These are phyloP conservation scores for Saccharomycopsis fodiens DNA, from an alignment of 805 yeast genomes.

Conservation along the genomic window DNA sequence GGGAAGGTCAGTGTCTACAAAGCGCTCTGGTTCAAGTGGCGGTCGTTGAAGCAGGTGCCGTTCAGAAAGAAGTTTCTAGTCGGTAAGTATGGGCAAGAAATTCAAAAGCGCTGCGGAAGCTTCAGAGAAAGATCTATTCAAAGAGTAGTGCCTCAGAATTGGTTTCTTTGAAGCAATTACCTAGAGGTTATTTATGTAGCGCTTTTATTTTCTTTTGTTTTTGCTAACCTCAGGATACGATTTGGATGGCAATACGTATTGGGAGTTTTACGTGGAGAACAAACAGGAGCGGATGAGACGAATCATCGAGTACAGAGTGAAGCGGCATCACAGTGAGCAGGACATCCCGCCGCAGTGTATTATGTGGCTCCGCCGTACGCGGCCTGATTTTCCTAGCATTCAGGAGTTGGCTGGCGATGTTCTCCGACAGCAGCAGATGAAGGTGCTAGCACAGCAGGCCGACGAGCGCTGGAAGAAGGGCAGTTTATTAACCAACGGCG, in stretches of 20 bases:
- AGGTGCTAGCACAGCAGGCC: conserved; percentile 26
- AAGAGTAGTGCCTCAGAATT: no score
- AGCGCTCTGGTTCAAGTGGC: conserved; percentile 47
- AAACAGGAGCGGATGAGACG: conserved; percentile 48
- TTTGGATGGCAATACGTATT: conserved; percentile 75
- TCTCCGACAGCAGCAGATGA: conserved; percentile 45
- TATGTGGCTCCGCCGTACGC: conserved; percentile 69
- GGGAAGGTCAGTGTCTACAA: conserved; percentile 42
- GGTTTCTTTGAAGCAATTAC: no score
- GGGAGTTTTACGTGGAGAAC: conserved; percentile 65
- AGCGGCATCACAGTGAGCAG: conserved; percentile 43
- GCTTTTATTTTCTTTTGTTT: no score
- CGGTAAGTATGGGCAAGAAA: conserved; percentile 16
- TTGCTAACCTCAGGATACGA: conserved; percentile 69
- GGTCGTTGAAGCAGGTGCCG: conserved; percentile 56
- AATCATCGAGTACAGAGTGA: conserved; percentile 48
- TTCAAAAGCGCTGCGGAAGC: no score
- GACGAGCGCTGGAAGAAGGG: conserved; percentile 26
- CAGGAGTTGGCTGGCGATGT: conserved; percentile 55
- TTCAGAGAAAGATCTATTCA: no score
- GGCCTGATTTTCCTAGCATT: conserved; percentile 52
- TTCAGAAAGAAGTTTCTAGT: conserved; percentile 58
- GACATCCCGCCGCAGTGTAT: conserved; percentile 65
- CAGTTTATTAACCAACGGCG: conserved; percentile 16
- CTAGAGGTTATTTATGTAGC: no score